phyloP scores from a whole-genome alignment of 1,284 basidiomycete species.

The Meira miltonrushii region DNA sequence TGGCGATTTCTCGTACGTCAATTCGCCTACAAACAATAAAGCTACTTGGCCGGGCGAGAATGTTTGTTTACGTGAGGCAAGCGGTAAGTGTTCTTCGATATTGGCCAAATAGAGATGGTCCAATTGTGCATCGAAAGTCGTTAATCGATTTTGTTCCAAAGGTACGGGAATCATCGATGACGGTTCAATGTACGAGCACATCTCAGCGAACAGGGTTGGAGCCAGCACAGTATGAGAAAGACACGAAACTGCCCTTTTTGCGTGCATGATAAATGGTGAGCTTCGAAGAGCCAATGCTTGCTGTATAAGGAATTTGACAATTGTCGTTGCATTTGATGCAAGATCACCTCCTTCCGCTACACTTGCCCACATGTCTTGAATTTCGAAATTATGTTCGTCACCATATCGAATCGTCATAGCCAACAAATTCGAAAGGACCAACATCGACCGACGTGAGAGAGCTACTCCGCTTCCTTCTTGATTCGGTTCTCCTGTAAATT shows the following conservation, averaged over 20 bases:
- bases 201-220: slow-evolving; percentile 70
- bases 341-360: slow-evolving; percentile 59
- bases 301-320: slow-evolving; percentile 77
- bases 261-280: slow-evolving; percentile 70
- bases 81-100: slow-evolving; percentile 25
- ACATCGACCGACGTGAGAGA: slow-evolving; percentile 3
- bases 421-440: slow-evolving; percentile 72
- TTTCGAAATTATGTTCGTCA: slow-evolving; percentile 72
- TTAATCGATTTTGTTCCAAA: slow-evolving; percentile 58
- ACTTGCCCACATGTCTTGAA: slow-evolving; percentile 73
- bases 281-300: slow-evolving; percentile 79
- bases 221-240: slow-evolving; percentile 74
- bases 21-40: slow-evolving; percentile 75
- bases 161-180: slow-evolving; percentile 70
- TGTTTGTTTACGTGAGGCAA: slow-evolving; percentile 30
- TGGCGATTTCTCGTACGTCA: slow-evolving; percentile 72
- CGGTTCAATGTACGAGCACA: slow-evolving; percentile 78
- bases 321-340: slow-evolving; percentile 68
- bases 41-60: slow-evolving; percentile 79
- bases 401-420: slow-evolving; percentile 75
- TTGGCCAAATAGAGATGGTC: slow-evolving; percentile 14
- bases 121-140: slow-evolving; percentile 32
- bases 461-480: neutral
- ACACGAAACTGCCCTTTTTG: slow-evolving; percentile 75
- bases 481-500: slow-evolving; percentile 50